Percentiles rank a stretch among this genome's conserved stretches.
phyloP scores from a whole-genome alignment of 768 basidiomycete species.

The Daedalea quercina region DNA sequence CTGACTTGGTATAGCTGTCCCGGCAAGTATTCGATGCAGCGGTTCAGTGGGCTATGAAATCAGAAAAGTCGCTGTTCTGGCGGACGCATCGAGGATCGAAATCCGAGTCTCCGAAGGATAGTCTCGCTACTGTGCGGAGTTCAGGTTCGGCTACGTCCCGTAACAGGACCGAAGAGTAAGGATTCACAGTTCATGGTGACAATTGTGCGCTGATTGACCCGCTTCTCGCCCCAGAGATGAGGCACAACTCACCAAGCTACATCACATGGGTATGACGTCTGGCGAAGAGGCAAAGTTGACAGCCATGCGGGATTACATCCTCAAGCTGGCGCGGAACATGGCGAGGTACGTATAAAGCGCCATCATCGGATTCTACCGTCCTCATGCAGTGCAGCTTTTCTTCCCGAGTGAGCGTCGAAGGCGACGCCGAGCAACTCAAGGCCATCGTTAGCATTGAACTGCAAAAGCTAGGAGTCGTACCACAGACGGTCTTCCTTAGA shows the following conservation, averaged over 20 bases:
- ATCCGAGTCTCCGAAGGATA: conserved; percentile 65
- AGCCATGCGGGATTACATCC: conserved; percentile 84
- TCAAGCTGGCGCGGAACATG: conserved; percentile 75
- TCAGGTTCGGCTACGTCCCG: conserved; percentile 38
- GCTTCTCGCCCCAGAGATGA: conserved; percentile 57
- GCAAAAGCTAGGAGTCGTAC: conserved; percentile 82
- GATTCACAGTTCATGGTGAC: conserved; percentile 9
- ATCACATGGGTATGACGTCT: conserved; percentile 80
- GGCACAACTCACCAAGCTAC: conserved; percentile 63
- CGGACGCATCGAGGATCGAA: conserved; percentile 46
- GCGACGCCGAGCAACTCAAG: conserved; percentile 58
- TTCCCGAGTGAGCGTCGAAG: conserved; percentile 55
- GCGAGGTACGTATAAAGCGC: conserved; percentile 47
- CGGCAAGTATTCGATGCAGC: conserved; percentile 82
- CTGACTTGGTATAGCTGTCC: conserved; percentile 32
- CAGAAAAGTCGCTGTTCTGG: conserved; percentile 81
- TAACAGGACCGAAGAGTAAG: conserved; percentile 73
- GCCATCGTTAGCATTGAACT: conserved; percentile 67
- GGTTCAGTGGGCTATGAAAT: conserved; percentile 82
- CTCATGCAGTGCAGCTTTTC: conserved; percentile 44
- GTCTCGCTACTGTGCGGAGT: conserved; percentile 59
- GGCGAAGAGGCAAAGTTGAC: conserved; percentile 80
- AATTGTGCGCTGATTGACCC: not conserved
- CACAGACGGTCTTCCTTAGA: conserved; percentile 86
- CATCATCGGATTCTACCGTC: not conserved